Evolutionary conservation across 2,329 filamentous ascomycete species (phyloP).

Genomic region (Graphilbum fragrans): DNA sequence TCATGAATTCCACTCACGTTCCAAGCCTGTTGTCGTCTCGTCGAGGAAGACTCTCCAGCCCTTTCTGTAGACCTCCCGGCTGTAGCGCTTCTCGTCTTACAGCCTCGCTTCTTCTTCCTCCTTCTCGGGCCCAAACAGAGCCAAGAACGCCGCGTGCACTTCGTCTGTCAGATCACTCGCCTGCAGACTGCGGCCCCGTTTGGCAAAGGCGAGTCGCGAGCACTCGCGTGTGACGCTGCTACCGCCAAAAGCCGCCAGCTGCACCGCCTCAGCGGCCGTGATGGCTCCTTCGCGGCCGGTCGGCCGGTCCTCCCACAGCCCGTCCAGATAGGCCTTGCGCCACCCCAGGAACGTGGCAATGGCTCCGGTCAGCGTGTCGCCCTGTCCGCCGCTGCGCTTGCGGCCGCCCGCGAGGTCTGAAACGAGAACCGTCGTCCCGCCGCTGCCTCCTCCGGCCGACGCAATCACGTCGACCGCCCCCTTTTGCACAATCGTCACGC

Average conservation of each 20-base stretch:
- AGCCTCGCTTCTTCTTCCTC: slow-evolving; percentile 22
- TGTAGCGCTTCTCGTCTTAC: slow-evolving; percentile 9
- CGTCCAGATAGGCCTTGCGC: slow-evolving; percentile 75
- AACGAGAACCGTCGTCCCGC: slow-evolving; percentile 62
- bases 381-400: slow-evolving; percentile 90
- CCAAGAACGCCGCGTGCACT: slow-evolving; percentile 70
- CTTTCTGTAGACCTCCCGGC: too few relatives aligned
- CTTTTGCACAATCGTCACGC: slow-evolving; percentile 88
- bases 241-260: slow-evolving; percentile 75
- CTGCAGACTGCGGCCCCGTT: slow-evolving; percentile 78
- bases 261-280: slow-evolving; percentile 42
- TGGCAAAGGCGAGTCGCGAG: slow-evolving; percentile 73
- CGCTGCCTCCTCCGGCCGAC: slow-evolving; percentile 30
- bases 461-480: slow-evolving; percentile 64
- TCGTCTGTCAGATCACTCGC: slow-evolving; percentile 88
- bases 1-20: too few relatives aligned
- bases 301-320: slow-evolving; percentile 57
- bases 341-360: slow-evolving; percentile 83
- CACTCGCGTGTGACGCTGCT: slow-evolving; percentile 80
- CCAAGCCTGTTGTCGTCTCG: too few relatives aligned
- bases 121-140: slow-evolving; percentile 63
- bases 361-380: slow-evolving; percentile 84
- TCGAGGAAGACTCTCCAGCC: too few relatives aligned
- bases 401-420: slow-evolving; percentile 69
- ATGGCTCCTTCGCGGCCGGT: slow-evolving; percentile 1